Conservation (phyloP, 305 asterid species). For the Fraxinus xanthoxyloides region DNA sequence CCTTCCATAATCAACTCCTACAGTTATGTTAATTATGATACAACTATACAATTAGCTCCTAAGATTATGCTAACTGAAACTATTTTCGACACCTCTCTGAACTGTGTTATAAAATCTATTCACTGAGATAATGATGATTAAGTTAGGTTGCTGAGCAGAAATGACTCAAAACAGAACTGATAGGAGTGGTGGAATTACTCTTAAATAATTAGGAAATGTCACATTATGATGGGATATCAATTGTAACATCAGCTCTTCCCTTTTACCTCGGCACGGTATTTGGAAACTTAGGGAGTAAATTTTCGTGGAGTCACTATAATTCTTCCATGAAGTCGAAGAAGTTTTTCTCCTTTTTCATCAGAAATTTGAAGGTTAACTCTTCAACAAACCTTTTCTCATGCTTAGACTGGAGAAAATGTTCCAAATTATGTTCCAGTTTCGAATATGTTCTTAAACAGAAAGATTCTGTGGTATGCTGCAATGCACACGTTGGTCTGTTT, state of each 20-base stretch:
- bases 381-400: neutral
- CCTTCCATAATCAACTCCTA: neutral
- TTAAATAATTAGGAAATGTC: neutral
- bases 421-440: neutral
- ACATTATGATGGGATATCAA: neutral
- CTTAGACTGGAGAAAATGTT: neutral
- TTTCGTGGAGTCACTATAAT: neutral
- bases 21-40: neutral
- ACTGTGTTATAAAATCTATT: neutral
- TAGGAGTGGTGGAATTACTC: neutral
- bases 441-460: neutral
- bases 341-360: neutral
- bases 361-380: neutral
- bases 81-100: neutral
- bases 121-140: neutral
- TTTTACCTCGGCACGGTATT: neutral
- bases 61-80: neutral
- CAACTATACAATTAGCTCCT: neutral
- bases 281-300: neutral
- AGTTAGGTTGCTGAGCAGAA: neutral
- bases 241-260: neutral
- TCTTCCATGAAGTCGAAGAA: neutral
- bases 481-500: neutral
- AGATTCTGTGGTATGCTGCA: neutral
- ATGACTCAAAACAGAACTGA: neutral